A percentile compares a stretch with the other conserved stretches of the same genome.
Evolutionary conservation across 1,284 basidiomycete species (phyloP).

Genomic region (Tilletia horrida): DNA sequence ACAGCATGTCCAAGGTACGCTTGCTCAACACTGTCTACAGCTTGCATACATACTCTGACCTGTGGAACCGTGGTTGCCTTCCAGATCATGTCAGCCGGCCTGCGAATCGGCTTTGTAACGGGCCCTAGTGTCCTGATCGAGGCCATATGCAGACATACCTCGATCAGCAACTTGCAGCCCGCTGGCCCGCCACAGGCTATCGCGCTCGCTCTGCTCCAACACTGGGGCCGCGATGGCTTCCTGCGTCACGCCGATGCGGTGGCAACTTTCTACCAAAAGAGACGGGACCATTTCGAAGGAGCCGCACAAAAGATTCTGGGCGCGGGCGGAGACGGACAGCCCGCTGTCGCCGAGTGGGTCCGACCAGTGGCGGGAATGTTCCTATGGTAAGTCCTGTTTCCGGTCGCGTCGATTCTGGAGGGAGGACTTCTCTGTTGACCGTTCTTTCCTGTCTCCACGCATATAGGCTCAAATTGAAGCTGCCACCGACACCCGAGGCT

Average conservation of each 20-base stretch:
- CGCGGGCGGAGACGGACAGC: slow-evolving; percentile 21
- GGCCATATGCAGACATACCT: slow-evolving; percentile 69
- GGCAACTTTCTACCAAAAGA: slow-evolving; percentile 73
- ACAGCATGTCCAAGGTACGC: slow-evolving; percentile 72
- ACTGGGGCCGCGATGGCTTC: slow-evolving; percentile 71
- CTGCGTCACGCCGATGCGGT: slow-evolving; percentile 67
- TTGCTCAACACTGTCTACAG: no score
- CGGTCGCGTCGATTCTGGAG: background rate
- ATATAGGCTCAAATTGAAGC: slow-evolving; percentile 40
- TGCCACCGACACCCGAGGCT: slow-evolving; percentile 31
- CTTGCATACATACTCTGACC: background rate
- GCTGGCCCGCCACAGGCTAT: slow-evolving; percentile 70
- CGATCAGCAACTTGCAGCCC: slow-evolving; percentile 73
- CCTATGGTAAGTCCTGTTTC: slow-evolving; percentile 34
- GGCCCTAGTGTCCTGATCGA: slow-evolving; percentile 72
- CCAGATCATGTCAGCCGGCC: slow-evolving; percentile 50
- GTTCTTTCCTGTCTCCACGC: background rate
- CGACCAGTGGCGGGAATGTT: slow-evolving; percentile 74
- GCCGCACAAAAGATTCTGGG: slow-evolving; percentile 71
- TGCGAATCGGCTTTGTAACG: slow-evolving; percentile 70
- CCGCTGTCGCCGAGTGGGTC: slow-evolving; percentile 62
- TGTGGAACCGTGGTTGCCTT: background rate
- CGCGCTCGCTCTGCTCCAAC: slow-evolving; percentile 66
- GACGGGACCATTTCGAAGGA: slow-evolving; percentile 74
- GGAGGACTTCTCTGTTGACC: background rate